Evolutionary conservation across 2,329 filamentous ascomycete genomes (phyloP).

Genomic region (Scedosporium minutisporum): DNA sequence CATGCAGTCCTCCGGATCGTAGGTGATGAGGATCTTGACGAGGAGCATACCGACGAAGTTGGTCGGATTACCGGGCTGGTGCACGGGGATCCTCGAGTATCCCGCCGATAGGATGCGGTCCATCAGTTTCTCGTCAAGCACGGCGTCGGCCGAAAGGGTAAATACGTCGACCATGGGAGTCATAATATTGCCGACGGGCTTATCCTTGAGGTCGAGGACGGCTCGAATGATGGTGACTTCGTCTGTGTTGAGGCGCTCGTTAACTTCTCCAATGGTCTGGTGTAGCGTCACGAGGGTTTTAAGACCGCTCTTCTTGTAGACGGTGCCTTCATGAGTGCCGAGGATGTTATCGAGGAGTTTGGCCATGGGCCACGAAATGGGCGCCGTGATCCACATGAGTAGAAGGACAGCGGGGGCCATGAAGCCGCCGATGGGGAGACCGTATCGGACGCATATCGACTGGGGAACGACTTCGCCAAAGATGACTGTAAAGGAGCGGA

Average conservation of each 20-base stretch:
- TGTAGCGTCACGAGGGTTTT: conserved; percentile 95
- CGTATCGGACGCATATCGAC: conserved; percentile 91
- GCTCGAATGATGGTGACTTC: conserved; percentile 98
- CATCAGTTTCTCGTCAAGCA: conserved; percentile 90
- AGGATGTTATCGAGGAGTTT: conserved; percentile 90
- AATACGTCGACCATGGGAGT: conserved; percentile 98
- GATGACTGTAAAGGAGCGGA: conserved; percentile 56
- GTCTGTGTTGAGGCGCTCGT: conserved; percentile 87
- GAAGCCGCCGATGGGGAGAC: conserved; percentile 86
- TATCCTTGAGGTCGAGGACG: conserved; percentile 91
- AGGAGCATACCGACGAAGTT: conserved; percentile 97
- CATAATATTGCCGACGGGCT: conserved; percentile 92
- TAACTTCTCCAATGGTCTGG: conserved; percentile 77
- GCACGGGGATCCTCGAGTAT: conserved; percentile 92
- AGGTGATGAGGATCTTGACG: conserved; percentile 97
- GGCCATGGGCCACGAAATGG: conserved; percentile 87
- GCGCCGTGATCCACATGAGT: conserved; percentile 87
- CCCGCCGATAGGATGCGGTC: conserved; percentile 86
- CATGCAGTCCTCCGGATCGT: conserved; percentile 87
- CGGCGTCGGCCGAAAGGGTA: conserved; percentile 87
- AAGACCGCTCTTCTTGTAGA: conserved; percentile 95
- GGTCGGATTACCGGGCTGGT: conserved; percentile 68
- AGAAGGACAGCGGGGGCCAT: conserved; percentile 79
- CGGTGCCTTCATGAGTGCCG: conserved; percentile 88
- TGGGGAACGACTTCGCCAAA: conserved; percentile 96